A percentile compares a stretch with the other conserved stretches of the same genome.
These are phyloP conservation scores for Neurospora hispaniola DNA, from an alignment of 495 filamentous ascomycete genomes.

Conservation along the genomic window DNA sequence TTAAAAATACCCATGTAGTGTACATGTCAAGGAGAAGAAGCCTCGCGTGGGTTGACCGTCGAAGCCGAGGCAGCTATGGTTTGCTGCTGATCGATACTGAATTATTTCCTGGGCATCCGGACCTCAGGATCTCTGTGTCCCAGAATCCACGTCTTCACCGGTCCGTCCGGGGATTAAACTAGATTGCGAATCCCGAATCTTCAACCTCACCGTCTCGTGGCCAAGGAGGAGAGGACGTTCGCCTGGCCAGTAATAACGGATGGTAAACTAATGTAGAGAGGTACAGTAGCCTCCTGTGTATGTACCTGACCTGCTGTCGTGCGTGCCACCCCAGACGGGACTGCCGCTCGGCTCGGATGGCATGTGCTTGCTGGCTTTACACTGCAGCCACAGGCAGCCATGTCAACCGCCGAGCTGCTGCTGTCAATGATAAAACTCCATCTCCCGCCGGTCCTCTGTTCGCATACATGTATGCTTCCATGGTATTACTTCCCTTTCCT, in stretches of 20 bases:
- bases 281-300: neutral
- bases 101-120: neutral
- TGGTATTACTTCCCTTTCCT: neutral
- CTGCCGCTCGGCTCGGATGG: neutral
- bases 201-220: neutral
- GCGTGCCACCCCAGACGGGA: neutral
- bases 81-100: neutral
- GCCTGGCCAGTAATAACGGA: neutral
- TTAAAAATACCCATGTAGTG: neutral
- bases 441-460: neutral
- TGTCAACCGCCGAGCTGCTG: neutral
- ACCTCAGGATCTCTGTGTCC: neutral
- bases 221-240: neutral
- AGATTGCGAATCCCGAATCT: neutral
- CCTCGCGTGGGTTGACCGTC: neutral
- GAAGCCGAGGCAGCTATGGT: neutral
- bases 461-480: neutral
- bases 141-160: neutral
- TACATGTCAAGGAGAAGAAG: neutral
- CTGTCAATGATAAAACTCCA: neutral
- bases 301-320: neutral
- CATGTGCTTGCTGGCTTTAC: neutral
- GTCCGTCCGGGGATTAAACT: neutral
- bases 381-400: neutral
- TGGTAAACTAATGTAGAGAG: neutral